phyloP scores from a whole-genome alignment of 2,329 filamentous ascomycete species.

The Xylariaceae sp. region DNA sequence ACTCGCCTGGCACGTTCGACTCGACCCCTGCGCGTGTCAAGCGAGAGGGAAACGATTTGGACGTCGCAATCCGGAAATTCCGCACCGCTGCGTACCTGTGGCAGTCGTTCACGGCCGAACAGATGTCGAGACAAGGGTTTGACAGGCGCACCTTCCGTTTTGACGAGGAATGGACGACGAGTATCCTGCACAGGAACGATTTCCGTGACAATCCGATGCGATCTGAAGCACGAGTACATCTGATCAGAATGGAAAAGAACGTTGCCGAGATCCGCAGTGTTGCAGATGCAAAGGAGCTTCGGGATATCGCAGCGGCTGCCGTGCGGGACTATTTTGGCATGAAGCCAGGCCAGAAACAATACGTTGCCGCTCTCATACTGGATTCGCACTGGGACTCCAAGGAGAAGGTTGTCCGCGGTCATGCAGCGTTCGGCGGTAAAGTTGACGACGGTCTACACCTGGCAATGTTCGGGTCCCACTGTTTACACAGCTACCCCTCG shows the following conservation, averaged over 20 bases:
- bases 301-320: conserved; percentile 69
- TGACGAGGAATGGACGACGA: conserved; percentile 86
- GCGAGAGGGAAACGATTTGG: conserved; percentile 75
- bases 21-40: conserved; percentile 68
- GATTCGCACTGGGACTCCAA: conserved; percentile 82
- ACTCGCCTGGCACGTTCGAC: conserved; percentile 83
- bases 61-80: conserved; percentile 81
- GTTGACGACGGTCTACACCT: conserved; percentile 70
- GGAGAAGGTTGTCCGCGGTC: conserved; percentile 65
- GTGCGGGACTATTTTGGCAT: conserved; percentile 73
- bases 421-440: conserved; percentile 76
- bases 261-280: conserved; percentile 76
- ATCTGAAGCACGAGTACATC: conserved; percentile 84
- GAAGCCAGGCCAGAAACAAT: conserved; percentile 71
- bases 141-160: conserved; percentile 83
- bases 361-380: conserved; percentile 80
- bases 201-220: conserved; percentile 66
- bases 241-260: conserved; percentile 78
- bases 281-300: conserved; percentile 67
- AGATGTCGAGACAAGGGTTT: conserved; percentile 87
- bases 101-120: conserved; percentile 95
- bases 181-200: conserved; percentile 64
- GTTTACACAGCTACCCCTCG: conserved; percentile 83
- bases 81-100: conserved; percentile 93
- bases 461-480: conserved; percentile 88